Evolutionary conservation across 2,329 filamentous ascomycete species (phyloP).

Genomic region (Arthroderma uncinatum): DNA sequence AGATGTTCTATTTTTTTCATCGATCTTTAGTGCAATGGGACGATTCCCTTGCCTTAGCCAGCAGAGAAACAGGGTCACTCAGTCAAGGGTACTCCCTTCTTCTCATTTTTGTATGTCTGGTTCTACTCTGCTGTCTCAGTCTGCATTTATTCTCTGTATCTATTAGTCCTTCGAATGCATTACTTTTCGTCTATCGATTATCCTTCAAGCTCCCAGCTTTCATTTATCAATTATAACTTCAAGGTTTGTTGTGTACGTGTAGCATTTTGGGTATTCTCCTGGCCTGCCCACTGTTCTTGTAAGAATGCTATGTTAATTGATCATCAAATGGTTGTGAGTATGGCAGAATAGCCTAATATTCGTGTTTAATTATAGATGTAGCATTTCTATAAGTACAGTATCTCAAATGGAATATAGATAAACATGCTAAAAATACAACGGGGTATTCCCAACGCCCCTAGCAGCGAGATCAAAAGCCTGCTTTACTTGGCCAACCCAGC

Average conservation of each 20-base stretch:
- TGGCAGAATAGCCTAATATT: neutral
- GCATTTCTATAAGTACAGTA: neutral
- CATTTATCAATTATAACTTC: too few species aligned
- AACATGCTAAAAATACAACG: neutral
- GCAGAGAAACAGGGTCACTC: neutral
- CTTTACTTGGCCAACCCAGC: conserved; percentile 1
- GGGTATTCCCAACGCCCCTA: neutral
- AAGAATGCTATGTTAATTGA: neutral
- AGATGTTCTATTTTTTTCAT: neutral
- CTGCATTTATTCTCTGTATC: conserved; percentile 5
- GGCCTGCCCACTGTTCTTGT: too few species aligned
- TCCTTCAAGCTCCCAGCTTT: too few species aligned
- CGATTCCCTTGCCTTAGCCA: neutral
- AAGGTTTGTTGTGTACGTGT: too few species aligned
- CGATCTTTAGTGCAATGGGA: neutral
- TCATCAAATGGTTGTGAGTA: neutral
- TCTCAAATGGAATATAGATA: neutral
- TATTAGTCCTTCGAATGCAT: neutral
- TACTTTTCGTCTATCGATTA: neutral
- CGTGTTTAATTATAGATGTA: neutral
- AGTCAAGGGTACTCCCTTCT: neutral
- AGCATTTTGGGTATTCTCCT: too few species aligned
- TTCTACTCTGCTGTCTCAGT: neutral
- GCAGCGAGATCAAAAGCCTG: neutral
- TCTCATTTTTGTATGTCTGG: neutral